Percentiles rank a stretch among this genome's conserved stretches.
Conservation (phyloP, 2,329 filamentous ascomycete species). For the Botrytis porri region DNA sequence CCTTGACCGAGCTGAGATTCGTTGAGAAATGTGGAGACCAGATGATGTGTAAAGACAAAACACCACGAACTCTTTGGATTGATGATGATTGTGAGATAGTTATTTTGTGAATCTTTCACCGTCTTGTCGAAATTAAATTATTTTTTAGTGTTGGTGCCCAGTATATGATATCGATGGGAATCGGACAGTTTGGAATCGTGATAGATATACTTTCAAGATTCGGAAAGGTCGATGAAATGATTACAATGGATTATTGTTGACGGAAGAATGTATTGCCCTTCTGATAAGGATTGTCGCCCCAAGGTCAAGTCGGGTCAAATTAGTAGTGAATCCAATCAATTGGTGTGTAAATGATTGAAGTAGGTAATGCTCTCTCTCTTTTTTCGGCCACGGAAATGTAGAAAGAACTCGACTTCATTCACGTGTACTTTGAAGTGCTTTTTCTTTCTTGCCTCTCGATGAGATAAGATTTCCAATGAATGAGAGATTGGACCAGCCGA, state of each 20-base stretch:
- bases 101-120: background rate
- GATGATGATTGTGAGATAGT: constrained; percentile 7
- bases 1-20: background rate
- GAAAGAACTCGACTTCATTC: background rate
- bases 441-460: background rate
- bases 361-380: background rate
- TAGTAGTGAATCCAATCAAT: constrained; percentile 4
- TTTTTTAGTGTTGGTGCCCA: background rate
- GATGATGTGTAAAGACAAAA: constrained; percentile 5
- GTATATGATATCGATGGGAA: background rate
- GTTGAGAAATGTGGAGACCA: constrained; percentile 11
- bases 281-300: background rate
- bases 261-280: background rate
- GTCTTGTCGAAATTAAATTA: background rate
- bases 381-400: background rate
- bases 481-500: constrained; percentile 11
- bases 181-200: background rate
- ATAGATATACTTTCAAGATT: background rate
- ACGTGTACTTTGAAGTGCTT: background rate
- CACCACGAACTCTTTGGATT: background rate
- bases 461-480: background rate
- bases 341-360: background rate
- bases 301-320: background rate
- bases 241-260: background rate
- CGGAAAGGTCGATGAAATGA: background rate